These are phyloP conservation scores for Cytospora chrysosperma DNA, from an alignment of 2,329 filamentous ascomycete species.

Conservation along the genomic window DNA sequence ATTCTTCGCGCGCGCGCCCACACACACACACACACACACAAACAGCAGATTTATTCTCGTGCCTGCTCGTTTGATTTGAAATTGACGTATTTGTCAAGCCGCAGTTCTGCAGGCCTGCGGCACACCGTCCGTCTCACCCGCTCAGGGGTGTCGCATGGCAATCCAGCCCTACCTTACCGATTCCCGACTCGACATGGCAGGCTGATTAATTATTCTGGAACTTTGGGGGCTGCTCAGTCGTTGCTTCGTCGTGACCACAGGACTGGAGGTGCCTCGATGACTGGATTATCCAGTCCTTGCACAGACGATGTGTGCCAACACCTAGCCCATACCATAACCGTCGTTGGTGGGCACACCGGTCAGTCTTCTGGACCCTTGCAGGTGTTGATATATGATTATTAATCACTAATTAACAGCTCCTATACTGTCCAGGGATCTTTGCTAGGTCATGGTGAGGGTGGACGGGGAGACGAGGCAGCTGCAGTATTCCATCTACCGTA, in stretches of 20 bases:
- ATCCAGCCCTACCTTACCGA: slow-evolving; percentile 14
- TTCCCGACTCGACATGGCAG: slow-evolving; percentile 6
- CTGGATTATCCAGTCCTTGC: neutral
- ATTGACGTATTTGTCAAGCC: slow-evolving; percentile 1
- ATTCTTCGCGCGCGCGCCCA: neutral
- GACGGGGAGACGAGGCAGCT: slow-evolving; percentile 3
- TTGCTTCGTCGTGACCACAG: neutral
- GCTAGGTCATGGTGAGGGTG: slow-evolving; percentile 6
- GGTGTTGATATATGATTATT: neutral
- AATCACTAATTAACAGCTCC: neutral
- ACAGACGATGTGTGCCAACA: neutral
- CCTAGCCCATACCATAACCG: neutral
- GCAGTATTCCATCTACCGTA: slow-evolving; percentile 14
- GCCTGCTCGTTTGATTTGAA: neutral
- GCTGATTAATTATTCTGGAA: slow-evolving; percentile 6
- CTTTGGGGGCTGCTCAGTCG: slow-evolving; percentile 5
- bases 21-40: too few species aligned
- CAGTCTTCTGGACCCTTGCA: neutral
- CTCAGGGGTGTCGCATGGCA: slow-evolving; percentile 16
- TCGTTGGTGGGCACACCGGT: neutral
- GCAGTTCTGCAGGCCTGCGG: slow-evolving; percentile 15
- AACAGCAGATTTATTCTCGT: neutral
- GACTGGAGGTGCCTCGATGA: neutral
- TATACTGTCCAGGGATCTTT: neutral
- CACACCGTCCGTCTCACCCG: slow-evolving; percentile 10